Base-by-base conservation (phyloP, 106 monocot species). In the Dendrobium huoshanense region DNA sequence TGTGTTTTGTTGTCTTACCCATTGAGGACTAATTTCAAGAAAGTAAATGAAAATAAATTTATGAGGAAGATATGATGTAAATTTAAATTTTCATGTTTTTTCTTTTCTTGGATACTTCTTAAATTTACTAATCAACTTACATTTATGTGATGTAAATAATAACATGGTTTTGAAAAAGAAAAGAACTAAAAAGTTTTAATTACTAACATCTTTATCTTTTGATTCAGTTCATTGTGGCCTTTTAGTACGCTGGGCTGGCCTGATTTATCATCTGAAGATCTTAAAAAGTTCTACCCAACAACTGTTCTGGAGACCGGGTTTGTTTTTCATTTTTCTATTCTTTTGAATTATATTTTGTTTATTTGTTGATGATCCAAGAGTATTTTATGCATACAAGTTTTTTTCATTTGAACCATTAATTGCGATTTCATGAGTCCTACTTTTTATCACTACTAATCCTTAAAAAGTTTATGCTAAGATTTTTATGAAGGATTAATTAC, bases 211-310 rank as follows among this genome's bases (percentile, higher is more conserved):
- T 55, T 76, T 70, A 84, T 11, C 45, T 82, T 85, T 56, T 83
- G n/a, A 80, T 86, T 70, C 86, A 99, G 98, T 86, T 87, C 92
- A 44, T 84, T 99, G 77, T 99, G 98, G 98, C 98, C 98, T 61
- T 99, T 99, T 84, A 99, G 98, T 83, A 99, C 98, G 15, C 98
- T 99, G 82, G 98, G 98, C 70, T 99, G 98, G 98, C 98, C 98
- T 41, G 95, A 99, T 88, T 80, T 79, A 43, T 95, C 92, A 68
- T 80, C 84, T 81, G 93, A 93, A 78, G 98, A 99, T 84, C 92
- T 91, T 56, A 89, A 68, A 78, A 78, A 73, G 19, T 99, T 99
- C 77, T 99, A 99, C 87, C 98, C 98, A 80, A 91, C 98, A 78
- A 91, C 94, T n/a, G 79, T 93, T 73, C 89, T 99, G 47, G 98